Evolutionary conservation across 352 stramenopile genomes (phyloP), one percentile per base, ranked within the genome.

Genomic region (Globisporangium megalacanthum): DNA sequence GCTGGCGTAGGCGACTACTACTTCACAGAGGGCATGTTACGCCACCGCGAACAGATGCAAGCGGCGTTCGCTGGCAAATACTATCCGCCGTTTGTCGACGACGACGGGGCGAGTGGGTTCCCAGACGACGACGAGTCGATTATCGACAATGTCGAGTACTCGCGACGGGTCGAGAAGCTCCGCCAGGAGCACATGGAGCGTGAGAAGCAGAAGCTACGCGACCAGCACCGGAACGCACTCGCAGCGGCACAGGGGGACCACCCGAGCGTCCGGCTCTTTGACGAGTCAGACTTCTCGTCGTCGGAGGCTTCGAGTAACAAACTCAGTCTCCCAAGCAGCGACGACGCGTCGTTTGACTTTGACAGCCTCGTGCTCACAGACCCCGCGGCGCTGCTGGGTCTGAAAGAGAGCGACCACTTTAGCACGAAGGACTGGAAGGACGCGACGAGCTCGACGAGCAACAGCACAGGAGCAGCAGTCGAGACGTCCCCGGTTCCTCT

Each of bases 151-250:
- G 35, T 39, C 35, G 33, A 71, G n/a, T 81, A 86, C 48, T 78
- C 69, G 4, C 39, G 63, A 44, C 79, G 79, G 29, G 68, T 89
- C 19, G 77, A 86, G 52, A 67, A 64, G 7, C 70, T 89, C 58
- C 70, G 77, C 10, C 75, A 86, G 58, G 77, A 80, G 25, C 79
- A 89, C 70, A 75, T 89, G 66, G 69, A 66, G 33, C 69, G 72
- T 25, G 79, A 89, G 62, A 85, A 83, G 56, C 73, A 77, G 55
- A 86, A 86, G 46, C 42, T 58, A 29, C 50, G 50, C 42, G 50
- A 53, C 19, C 57, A 63, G 57, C 51, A 47, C 39, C 51, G 48
- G 35, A 56, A 4, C 35, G 29, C n/a, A 37, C 46, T 31, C 39
- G 15, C 25, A 33, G 11, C 45, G 17, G 60, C 60, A 19, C 25